Base-by-base conservation (phyloP, 106 monocot genomes). In the Ottelia alismoides region DNA sequence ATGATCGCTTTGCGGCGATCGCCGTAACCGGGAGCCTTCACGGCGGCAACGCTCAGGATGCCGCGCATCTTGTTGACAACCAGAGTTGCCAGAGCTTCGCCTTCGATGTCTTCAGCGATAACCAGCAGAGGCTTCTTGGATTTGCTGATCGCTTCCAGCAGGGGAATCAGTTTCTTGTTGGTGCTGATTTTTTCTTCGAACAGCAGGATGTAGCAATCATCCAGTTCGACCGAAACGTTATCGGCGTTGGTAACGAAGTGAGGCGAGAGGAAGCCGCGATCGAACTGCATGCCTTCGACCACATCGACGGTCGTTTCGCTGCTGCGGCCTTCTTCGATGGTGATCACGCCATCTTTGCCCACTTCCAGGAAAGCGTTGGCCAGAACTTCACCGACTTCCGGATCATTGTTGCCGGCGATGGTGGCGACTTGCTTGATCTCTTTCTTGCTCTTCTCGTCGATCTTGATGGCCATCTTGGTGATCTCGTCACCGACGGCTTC, bases 341-440 rank as follows among this genome's bases (percentile, higher is more conserved):
- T 88, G 56, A 88, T 88, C 11, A 85, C 84, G 28, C 91, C 85
- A 58, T 84, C 84, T 61, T 84, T 85, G 22, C 91, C 91, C 30
- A 91, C 91, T 75, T 85, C 85, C 62, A 85, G 81, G 81, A 91
- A 81, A 14, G 84, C 84, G 58, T 81, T 85, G 7, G 91, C 85
- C 56, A 85, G 84, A 14, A 85, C 72, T 27, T 81, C 84, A 51
- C 84, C 85, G 47, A 91, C 85, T 65, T 84, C 78, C 68, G 75
- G 70, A 23, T 90, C 90, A 26, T 77, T 78, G 65, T 91, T 91
- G 16, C 84, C 57, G 19, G 91, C 84, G 56, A 85, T 91, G 0
- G 91, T 81, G n/a, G 78, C 85, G 29, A 83, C 91, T 77, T 80
- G 24, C 3, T 21, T 25, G 22, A 51, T 24, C 6, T 22, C 24